Percentiles rank a stretch among this genome's conserved stretches.
phyloP scores from a whole-genome alignment of 768 basidiomycete species.

The Russula sp. region DNA sequence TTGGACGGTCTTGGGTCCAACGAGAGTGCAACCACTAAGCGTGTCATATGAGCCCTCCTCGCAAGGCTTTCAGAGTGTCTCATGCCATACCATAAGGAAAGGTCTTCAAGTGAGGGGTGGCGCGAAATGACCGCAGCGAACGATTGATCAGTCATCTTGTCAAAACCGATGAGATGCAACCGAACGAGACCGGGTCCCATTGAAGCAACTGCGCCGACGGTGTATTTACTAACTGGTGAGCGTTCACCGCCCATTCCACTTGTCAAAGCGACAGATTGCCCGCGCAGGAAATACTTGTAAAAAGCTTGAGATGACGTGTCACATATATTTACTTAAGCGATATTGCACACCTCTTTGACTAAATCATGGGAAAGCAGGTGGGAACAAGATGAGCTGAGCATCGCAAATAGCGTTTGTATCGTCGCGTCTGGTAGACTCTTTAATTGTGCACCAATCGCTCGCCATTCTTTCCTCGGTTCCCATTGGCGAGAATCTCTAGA shows the following conservation, averaged over 20 bases:
- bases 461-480: constrained; percentile 25
- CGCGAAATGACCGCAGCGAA: constrained; percentile 45
- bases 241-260: constrained; percentile 39
- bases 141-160: constrained; percentile 42
- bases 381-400: constrained; percentile 44
- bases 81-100: constrained; percentile 46
- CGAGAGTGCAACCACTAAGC: constrained; percentile 53
- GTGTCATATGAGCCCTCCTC: constrained; percentile 9
- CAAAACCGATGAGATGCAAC: constrained; percentile 45
- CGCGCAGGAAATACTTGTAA: constrained; percentile 51
- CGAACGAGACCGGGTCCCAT: constrained; percentile 26
- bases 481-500: constrained; percentile 34
- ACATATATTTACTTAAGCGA: not conserved
- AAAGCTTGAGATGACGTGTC: not conserved
- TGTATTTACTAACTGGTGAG: constrained; percentile 36
- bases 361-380: constrained; percentile 45
- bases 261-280: constrained; percentile 40
- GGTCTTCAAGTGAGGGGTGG: constrained; percentile 37
- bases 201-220: constrained; percentile 38
- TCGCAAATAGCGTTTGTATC: constrained; percentile 43
- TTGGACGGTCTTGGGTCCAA: constrained; percentile 41
- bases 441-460: constrained; percentile 33
- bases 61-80: not conserved
- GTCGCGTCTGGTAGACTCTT: constrained; percentile 45
- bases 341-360: constrained; percentile 43